Base-by-base conservation (phyloP, 139 green algal species). In the Diplosphaera chodatii region DNA sequence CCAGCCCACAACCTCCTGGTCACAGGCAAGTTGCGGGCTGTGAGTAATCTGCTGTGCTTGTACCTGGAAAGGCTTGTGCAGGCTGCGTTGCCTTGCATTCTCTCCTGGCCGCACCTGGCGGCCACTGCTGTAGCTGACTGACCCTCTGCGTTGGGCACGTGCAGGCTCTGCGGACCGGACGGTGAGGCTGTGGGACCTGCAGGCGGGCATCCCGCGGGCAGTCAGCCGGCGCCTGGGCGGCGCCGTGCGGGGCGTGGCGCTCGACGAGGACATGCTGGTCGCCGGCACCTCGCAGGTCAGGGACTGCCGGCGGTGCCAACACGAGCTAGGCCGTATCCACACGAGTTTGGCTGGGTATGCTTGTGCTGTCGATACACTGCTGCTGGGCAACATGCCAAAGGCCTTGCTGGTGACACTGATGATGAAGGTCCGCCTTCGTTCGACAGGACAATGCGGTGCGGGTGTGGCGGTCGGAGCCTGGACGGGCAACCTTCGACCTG, bases 131-230 rank as follows among this genome's bases (percentile, higher is more conserved):
- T n/a, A n/a, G n/a, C n/a, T n/a, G n/a, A n/a, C n/a, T n/a, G n/a
- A n/a, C n/a, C n/a, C n/a, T n/a, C n/a, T 23, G 25, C 31, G 71
- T 4, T 23, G 41, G 4, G 32, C 31, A 30, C 16, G 22, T 74
- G 70, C 81, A 91, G 87, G 83, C 21, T 90, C 83, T 13, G 56
- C 83, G 21, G 88, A 93, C 77, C 75, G 78, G 40, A 90, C 81
- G 1, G 82, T 93, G 8, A 77, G 78, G 0, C 72, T 88, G 4
- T 93, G 88, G 88, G 79, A 91, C 80, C 73, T 93, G 3, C 25
- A 32, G 4, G 62, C 75, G 8, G 87, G 88, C 34, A 78, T 88
- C 62, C 76, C 78, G 5, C 32, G 90, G 32, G 77, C 72, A 15
- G 68, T 62, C 65, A 89, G 74, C 78, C 75, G 74, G 25, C 75